Evolutionary conservation across 805 yeast genomes (phyloP).

Genomic region (Candida easanensis): DNA sequence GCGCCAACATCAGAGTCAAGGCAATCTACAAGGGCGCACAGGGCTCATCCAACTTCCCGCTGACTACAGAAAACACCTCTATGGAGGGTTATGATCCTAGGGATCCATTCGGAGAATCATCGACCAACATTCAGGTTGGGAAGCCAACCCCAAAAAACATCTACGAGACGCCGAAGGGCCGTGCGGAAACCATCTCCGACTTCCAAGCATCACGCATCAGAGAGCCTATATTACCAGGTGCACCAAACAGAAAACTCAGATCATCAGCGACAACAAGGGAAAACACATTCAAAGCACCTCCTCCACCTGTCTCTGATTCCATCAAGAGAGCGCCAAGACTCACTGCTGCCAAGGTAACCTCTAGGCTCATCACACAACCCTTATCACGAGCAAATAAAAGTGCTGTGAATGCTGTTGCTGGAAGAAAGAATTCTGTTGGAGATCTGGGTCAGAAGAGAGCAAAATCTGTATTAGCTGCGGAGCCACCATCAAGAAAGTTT

Average conservation of each 20-base stretch:
- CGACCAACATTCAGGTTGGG: constrained; percentile 16
- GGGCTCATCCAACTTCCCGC: constrained; percentile 16
- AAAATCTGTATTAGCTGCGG: constrained; percentile 13
- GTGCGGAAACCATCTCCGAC: constrained; percentile 23
- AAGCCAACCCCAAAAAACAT: constrained; percentile 16
- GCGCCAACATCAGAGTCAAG: constrained; percentile 64
- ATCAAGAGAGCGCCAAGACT: constrained; percentile 29
- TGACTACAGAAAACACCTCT: constrained; percentile 6
- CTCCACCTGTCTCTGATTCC: constrained; percentile 19
- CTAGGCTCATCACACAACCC: constrained; percentile 46
- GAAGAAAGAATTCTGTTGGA: constrained; percentile 10
- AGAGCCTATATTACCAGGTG: constrained; percentile 34
- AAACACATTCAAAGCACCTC: constrained; percentile 22
- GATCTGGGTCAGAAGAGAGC: constrained; percentile 22
- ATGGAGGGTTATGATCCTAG: constrained; percentile 16
- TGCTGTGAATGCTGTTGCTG: constrained; percentile 7
- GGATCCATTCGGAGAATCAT: constrained; percentile 29
- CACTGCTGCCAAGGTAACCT: constrained; percentile 44
- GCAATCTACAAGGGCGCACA: constrained; percentile 40
- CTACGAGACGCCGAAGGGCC: constrained; percentile 20
- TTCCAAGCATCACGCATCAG: constrained; percentile 42
- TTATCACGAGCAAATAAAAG: constrained; percentile 19
- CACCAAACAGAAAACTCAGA: constrained; percentile 37
- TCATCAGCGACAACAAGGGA: constrained; percentile 16
- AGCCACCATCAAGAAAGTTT: constrained; percentile 13